Base-by-base conservation (phyloP, 1,284 basidiomycete species). In the Ganoderma sp. region DNA sequence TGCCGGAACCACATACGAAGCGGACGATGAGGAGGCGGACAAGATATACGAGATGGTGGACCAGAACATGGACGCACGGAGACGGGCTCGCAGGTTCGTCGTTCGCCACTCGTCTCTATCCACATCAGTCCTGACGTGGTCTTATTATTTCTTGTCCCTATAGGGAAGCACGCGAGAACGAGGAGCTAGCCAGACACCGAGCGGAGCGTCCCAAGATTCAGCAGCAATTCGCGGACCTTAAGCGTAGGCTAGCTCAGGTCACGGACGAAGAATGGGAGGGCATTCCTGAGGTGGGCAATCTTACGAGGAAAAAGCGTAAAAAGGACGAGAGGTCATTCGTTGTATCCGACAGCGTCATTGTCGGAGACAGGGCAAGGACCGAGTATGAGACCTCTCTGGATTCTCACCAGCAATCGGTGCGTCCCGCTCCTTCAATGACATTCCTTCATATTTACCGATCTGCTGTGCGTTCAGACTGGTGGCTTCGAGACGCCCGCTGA, bases 1-100 rank as follows among this genome's bases (percentile, higher is more conserved):
- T 78, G 95, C 96, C 0, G 96, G 96, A 9, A 96, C 92, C 9
- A 95, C 95, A 0, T 99, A 99, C 79, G 97, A 99, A 78, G 92
- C 94, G 64, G 97, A 99, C 74, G 98, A 99, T 73, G 97, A 98
- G 76, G 97, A 99, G 78, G 98, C 97, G 0, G 97, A 99, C 79
- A 87, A 88, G 74, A 98, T 99, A 65, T 99, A 98, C 81, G 97
- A 98, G 34, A 76, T 83, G 28, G 96, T 99, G 3, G 97, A 99
- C 78, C 84, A 88, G 62, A 90, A 91, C 60, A 97, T 99, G 92
- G 97, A 98, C 77, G 87, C 90, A 67, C 85, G 97, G 69, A 83
- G 98, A 74, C 87, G 88, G 78, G 87, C 85, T 72, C 88, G 92
- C 75, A 91, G 94, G 92, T 93, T 80, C 77, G 90, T 87, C 67